Evolutionary conservation across 192 early-diverging fungal species (phyloP).

Genomic region (Chytriomyces confervae): DNA sequence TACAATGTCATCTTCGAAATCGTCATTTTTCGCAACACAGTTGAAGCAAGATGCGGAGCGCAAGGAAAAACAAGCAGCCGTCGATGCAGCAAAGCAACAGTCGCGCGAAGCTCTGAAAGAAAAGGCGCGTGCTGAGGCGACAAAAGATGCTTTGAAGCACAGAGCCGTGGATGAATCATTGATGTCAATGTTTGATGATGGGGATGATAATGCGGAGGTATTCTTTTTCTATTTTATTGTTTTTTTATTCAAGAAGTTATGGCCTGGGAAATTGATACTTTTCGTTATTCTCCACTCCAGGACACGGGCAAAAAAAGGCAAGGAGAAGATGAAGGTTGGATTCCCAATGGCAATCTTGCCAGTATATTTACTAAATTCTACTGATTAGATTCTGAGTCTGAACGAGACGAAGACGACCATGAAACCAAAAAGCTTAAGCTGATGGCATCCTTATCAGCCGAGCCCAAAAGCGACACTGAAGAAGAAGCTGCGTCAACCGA

Average conservation of each 20-base stretch:
- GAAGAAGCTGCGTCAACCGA: not conserved
- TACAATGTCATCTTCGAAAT: not conserved
- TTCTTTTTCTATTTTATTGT: not conserved
- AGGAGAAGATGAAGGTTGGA: conserved; percentile 11
- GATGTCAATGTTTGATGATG: conserved; percentile 30
- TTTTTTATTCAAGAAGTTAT: not conserved
- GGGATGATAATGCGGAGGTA: not conserved
- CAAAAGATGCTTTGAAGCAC: conserved; percentile 11
- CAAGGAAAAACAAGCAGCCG: not conserved
- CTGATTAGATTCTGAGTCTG: not conserved
- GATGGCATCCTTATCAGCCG: conserved; percentile 12
- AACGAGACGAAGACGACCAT: conserved; percentile 25
- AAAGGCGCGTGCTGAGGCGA: conserved; percentile 9
- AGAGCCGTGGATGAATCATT: conserved; percentile 12
- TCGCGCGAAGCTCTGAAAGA: conserved; percentile 2
- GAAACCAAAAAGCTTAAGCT: conserved; percentile 18
- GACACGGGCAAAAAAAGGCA: not conserved
- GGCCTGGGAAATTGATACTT: not conserved
- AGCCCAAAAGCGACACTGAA: not conserved
- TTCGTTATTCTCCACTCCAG: not conserved
- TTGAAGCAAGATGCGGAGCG: conserved; percentile 25
- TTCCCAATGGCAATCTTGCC: not conserved
- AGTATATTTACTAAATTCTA: not conserved
- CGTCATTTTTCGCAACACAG: conserved; percentile 16
- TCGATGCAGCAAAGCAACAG: conserved; percentile 10